Conservation (phyloP, 2,329 filamentous ascomycete genomes). For the Phialocephala subalpina region DNA sequence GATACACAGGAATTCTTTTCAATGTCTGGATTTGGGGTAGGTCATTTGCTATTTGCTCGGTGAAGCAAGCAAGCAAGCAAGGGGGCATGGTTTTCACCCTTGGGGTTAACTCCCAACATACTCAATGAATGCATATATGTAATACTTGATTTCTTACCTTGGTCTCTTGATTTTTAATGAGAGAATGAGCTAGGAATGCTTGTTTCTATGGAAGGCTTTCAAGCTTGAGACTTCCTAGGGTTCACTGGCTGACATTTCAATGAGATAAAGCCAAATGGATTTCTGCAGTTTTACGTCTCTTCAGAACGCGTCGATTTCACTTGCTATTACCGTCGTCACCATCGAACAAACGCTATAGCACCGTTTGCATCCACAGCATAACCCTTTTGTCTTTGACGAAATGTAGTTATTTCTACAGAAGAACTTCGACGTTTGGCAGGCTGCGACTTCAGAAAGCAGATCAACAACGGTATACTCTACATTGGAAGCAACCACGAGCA, state of each 20-base stretch:
- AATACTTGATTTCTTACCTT: not conserved
- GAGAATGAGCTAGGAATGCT: too few species aligned
- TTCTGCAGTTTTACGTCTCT: too few species aligned
- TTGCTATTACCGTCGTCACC: too few species aligned
- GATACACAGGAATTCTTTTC: constrained; percentile 24
- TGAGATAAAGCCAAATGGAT: too few species aligned
- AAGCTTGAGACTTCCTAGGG: not conserved
- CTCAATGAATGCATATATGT: not conserved
- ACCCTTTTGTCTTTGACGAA: too few species aligned
- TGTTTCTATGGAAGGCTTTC: not conserved
- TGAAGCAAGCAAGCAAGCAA: not conserved
- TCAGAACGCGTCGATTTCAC: too few species aligned
- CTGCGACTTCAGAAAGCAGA: constrained; percentile 32
- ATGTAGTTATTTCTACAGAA: too few species aligned
- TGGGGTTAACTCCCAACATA: not conserved
- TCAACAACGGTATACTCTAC: constrained; percentile 30
- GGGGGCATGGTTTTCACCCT: constrained; percentile 1
- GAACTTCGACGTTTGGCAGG: constrained; percentile 31
- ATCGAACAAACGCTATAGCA: too few species aligned
- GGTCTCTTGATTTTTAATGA: too few species aligned
- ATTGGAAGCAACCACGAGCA: constrained; percentile 29
- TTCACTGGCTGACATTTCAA: not conserved
- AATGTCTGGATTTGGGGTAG: constrained; percentile 14
- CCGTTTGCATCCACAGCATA: too few species aligned
- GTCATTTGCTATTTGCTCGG: constrained; percentile 1